phyloP scores from a whole-genome alignment of 495 filamentous ascomycete species.

The Aspergillus avenaceus region DNA sequence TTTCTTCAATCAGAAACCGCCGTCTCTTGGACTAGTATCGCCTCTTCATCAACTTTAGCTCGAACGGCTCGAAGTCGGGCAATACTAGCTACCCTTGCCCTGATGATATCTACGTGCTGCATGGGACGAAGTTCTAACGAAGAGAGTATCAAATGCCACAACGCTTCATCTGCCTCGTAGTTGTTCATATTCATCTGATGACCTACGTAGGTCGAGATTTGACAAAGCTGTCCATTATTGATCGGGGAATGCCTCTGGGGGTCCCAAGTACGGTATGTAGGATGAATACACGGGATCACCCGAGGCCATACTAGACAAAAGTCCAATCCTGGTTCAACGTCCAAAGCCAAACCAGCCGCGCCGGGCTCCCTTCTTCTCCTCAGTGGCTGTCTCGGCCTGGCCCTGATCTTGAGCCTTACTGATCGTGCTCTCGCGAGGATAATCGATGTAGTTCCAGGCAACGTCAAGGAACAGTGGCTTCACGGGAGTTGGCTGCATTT shows the following conservation, averaged over 20 bases:
- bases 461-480: constrained; percentile 97
- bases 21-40: too few relatives aligned
- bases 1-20: too few relatives aligned
- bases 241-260: neutral
- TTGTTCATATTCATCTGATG: neutral
- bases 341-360: constrained; percentile 92
- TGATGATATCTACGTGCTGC: too few relatives aligned
- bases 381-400: constrained; percentile 27
- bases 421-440: constrained; percentile 55
- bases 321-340: constrained; percentile 38
- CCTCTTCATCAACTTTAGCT: too few relatives aligned
- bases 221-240: neutral
- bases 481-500: constrained; percentile 76
- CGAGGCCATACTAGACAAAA: neutral
- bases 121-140: too few relatives aligned
- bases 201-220: neutral
- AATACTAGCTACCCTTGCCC: too few relatives aligned
- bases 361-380: constrained; percentile 59
- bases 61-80: too few relatives aligned
- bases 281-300: neutral
- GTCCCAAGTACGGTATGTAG: too few relatives aligned
- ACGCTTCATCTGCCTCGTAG: neutral
- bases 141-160: neutral
- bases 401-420: constrained; percentile 15
- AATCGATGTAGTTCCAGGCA: constrained; percentile 97